A percentile compares a stretch with the other conserved stretches of the same genome.
Evolutionary conservation across 352 stramenopile genomes (phyloP).

Genomic region (Globisporangium paroecandrum): DNA sequence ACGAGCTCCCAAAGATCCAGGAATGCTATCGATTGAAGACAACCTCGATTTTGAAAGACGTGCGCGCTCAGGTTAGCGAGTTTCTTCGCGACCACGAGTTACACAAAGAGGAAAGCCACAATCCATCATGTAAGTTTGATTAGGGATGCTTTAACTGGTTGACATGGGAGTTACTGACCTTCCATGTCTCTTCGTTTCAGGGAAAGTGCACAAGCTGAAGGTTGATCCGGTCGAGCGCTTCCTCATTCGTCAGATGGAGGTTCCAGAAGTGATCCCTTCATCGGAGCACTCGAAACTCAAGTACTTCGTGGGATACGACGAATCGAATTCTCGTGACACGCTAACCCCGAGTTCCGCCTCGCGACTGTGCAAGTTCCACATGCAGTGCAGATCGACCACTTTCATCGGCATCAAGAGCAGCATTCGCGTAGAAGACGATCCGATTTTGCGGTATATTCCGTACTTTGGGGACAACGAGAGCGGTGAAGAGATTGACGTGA

Average conservation of each 20-base stretch:
- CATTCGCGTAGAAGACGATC: slow-evolving; percentile 82
- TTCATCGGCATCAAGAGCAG: slow-evolving; percentile 69
- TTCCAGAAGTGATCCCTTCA: slow-evolving; percentile 26
- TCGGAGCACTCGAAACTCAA: slow-evolving; percentile 25
- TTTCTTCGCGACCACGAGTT: slow-evolving; percentile 28
- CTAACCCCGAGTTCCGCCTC: slow-evolving; percentile 28
- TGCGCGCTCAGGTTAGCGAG: slow-evolving; percentile 23
- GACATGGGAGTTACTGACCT: background rate
- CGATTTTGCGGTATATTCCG: slow-evolving; percentile 84
- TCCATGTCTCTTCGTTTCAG: slow-evolving; percentile 2
- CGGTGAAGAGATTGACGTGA: slow-evolving; percentile 70
- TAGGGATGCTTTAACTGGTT: background rate
- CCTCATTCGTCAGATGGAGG: slow-evolving; percentile 42
- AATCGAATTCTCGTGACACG: slow-evolving; percentile 22
- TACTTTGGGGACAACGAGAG: slow-evolving; percentile 92
- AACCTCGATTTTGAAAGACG: slow-evolving; percentile 40
- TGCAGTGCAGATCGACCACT: slow-evolving; percentile 63
- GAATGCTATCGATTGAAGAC: slow-evolving; percentile 52
- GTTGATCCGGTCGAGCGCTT: slow-evolving; percentile 26
- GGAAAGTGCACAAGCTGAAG: background rate
- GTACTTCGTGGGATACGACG: slow-evolving; percentile 28
- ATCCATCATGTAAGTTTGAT: slow-evolving; percentile 15
- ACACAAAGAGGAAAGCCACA: slow-evolving; percentile 10
- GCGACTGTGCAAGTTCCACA: slow-evolving; percentile 34
- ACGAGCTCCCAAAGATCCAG: slow-evolving; percentile 42